Conservation (phyloP, 768 basidiomycete species). For the Filobasidium wieringae region DNA sequence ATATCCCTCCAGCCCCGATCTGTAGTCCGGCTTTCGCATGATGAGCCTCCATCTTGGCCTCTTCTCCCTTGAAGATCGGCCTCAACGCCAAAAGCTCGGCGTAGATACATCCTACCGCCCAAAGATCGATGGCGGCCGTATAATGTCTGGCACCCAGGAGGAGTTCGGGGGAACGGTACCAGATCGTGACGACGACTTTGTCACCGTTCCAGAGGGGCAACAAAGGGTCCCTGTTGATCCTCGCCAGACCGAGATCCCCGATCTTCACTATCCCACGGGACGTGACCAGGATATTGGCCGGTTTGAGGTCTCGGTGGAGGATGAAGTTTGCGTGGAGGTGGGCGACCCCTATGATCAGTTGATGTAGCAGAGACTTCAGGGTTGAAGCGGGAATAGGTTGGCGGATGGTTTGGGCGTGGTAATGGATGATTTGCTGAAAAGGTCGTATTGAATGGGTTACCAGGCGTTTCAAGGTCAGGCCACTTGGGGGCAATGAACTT, state of each 20-base stretch:
- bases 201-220: slow-evolving; percentile 86
- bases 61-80: slow-evolving; percentile 98
- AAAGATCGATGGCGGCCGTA: slow-evolving; percentile 85
- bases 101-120: slow-evolving; percentile 97
- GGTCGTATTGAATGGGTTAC: background rate
- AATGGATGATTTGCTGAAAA: slow-evolving; percentile 89
- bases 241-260: slow-evolving; percentile 90
- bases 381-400: slow-evolving; percentile 60
- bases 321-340: slow-evolving; percentile 93
- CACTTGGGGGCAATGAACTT: slow-evolving; percentile 28
- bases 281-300: slow-evolving; percentile 94
- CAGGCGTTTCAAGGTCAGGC: background rate
- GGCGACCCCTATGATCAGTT: slow-evolving; percentile 82
- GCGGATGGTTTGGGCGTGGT: slow-evolving; percentile 83
- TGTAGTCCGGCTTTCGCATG: slow-evolving; percentile 9
- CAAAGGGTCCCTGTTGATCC: slow-evolving; percentile 79
- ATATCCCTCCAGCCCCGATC: background rate
- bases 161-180: slow-evolving; percentile 96
- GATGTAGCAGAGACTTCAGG: slow-evolving; percentile 85
- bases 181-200: slow-evolving; percentile 98
- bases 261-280: slow-evolving; percentile 84
- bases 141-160: slow-evolving; percentile 95
- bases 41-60: slow-evolving; percentile 72
- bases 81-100: slow-evolving; percentile 85
- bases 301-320: slow-evolving; percentile 94